Evolutionary conservation across 2,329 filamentous ascomycete species (phyloP).

Genomic region (Arachnomyces sp.): DNA sequence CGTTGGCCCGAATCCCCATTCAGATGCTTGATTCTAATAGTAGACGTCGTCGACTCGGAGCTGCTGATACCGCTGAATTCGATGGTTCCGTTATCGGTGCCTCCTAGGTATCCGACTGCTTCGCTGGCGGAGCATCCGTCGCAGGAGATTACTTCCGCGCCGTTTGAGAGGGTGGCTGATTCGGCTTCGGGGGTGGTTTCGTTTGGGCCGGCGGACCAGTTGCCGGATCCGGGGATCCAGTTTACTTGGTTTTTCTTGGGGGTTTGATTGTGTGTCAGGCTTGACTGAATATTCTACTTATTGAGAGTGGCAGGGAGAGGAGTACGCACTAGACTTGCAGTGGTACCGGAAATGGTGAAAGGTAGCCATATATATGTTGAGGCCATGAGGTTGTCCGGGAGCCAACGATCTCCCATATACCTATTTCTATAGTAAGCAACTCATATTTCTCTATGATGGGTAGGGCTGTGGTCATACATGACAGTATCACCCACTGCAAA

Average conservation of each 20-base stretch:
- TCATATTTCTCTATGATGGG: constrained; percentile 19
- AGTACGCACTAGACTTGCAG: constrained; percentile 23
- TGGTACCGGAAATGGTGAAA: constrained; percentile 46
- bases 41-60: constrained; percentile 39
- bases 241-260: constrained; percentile 46
- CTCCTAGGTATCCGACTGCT: constrained; percentile 51
- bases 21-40: constrained; percentile 48
- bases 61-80: constrained; percentile 43
- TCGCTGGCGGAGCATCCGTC: constrained; percentile 43
- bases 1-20: constrained; percentile 50
- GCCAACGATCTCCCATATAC: constrained; percentile 61
- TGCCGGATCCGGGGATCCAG: constrained; percentile 46
- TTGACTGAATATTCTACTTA: not conserved
- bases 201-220: constrained; percentile 37
- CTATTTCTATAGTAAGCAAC: constrained; percentile 36
- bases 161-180: constrained; percentile 32
- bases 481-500: constrained; percentile 36
- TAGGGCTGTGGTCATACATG: constrained; percentile 8
- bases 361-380: constrained; percentile 62
- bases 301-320: too few relatives aligned
- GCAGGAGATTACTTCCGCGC: constrained; percentile 43
- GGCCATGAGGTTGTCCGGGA: constrained; percentile 50
- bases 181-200: constrained; percentile 50
- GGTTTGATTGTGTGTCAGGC: not conserved
- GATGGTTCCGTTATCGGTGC: constrained; percentile 39